Conservation (phyloP, 164 flowering plant genomes). For the Euptelea pleiosperma region DNA sequence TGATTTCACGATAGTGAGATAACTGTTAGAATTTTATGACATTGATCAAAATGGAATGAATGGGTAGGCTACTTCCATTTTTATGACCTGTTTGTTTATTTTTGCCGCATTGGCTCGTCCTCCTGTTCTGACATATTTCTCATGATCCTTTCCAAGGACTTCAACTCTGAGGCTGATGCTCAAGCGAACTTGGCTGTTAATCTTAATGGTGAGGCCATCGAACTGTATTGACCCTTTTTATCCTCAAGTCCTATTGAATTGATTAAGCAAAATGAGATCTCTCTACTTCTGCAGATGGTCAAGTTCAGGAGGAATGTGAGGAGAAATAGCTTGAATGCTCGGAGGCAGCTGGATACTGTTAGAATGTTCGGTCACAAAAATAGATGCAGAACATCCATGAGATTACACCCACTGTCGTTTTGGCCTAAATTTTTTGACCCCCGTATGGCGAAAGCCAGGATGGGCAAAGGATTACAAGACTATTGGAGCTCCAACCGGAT, state of each 20-base stretch:
- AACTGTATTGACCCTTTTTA: neutral
- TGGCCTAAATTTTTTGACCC: neutral
- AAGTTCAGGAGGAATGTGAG: slow-evolving; percentile 39
- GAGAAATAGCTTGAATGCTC: slow-evolving; percentile 2
- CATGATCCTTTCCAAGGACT: slow-evolving; percentile 31
- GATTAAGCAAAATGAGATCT: neutral
- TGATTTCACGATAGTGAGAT: too few relatives aligned
- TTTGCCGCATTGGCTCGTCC: neutral
- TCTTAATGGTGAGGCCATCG: slow-evolving; percentile 49
- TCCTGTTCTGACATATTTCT: neutral
- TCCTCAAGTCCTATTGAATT: neutral
- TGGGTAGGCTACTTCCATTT: neutral
- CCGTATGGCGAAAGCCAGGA: too few relatives aligned
- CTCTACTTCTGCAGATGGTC: slow-evolving; percentile 54
- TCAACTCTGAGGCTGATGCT: slow-evolving; percentile 84
- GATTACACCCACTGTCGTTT: neutral
- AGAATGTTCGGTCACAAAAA: too few relatives aligned
- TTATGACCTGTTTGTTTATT: neutral
- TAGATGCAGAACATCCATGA: neutral
- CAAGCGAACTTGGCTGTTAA: slow-evolving; percentile 64
- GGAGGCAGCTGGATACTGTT: neutral
- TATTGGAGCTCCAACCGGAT: too few relatives aligned
- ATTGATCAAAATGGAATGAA: neutral
- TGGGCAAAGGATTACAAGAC: too few relatives aligned
- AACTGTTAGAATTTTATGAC: too few relatives aligned